A percentile compares a stretch with the other conserved stretches of the same genome.
Conservation (phyloP, 768 basidiomycete species). For the Calocybe indica region DNA sequence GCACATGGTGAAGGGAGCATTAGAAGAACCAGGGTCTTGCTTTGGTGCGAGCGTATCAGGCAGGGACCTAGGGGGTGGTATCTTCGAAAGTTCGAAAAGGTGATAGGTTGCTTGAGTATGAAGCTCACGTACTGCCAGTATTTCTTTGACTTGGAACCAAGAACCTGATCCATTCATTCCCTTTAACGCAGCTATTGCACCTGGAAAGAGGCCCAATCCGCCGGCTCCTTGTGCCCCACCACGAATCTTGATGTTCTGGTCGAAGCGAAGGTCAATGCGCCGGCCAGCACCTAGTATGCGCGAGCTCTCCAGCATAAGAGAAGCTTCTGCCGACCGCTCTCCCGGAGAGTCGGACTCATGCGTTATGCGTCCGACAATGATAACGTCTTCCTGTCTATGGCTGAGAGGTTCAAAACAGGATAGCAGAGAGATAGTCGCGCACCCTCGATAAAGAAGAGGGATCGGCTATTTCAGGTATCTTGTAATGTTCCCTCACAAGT, state of each 20-base stretch:
- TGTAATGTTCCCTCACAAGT: conserved; percentile 64
- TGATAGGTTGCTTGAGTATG: neutral
- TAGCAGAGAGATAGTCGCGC: conserved; percentile 10
- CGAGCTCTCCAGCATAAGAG: conserved; percentile 78
- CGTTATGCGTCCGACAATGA: conserved; percentile 69
- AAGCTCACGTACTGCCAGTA: conserved; percentile 61
- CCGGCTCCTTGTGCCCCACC: conserved; percentile 56
- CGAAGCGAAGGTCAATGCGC: conserved; percentile 66
- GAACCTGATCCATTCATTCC: conserved; percentile 91
- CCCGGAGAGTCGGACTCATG: conserved; percentile 57
- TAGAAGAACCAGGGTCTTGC: conserved; percentile 33
- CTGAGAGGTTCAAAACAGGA: conserved; percentile 1
- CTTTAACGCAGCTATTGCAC: conserved; percentile 78
- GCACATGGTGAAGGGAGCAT: conserved; percentile 53
- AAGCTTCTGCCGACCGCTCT: conserved; percentile 57
- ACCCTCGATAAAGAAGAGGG: conserved; percentile 45
- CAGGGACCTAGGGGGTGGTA: conserved; percentile 49
- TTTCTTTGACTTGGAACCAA: conserved; percentile 78
- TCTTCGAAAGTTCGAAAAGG: conserved; percentile 29
- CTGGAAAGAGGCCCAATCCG: conserved; percentile 79
- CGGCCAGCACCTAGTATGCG: conserved; percentile 66
- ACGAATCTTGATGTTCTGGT: conserved; percentile 57
- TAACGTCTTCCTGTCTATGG: conserved; percentile 48
- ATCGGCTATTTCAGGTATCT: conserved; percentile 71
- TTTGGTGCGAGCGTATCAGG: conserved; percentile 26